Evolutionary conservation across 2,329 filamentous ascomycete genomes (phyloP).

Genomic region (Allantophomopsis cytisporea): DNA sequence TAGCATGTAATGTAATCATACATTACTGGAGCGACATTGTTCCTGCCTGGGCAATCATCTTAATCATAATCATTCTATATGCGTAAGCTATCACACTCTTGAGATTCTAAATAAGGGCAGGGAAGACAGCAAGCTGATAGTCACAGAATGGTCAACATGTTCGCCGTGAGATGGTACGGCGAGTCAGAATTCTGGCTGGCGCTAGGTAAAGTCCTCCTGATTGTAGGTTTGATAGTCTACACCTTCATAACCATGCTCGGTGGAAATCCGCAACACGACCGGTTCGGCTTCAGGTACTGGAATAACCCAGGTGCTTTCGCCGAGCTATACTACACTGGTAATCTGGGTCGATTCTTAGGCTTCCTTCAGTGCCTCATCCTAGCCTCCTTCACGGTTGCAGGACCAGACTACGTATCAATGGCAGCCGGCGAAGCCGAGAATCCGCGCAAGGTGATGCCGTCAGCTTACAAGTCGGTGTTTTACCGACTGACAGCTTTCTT

Average conservation of each 20-base stretch:
- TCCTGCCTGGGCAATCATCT: constrained; percentile 46
- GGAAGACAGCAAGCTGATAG: constrained; percentile 55
- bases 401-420: constrained; percentile 51
- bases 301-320: constrained; percentile 31
- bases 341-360: constrained; percentile 43
- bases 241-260: constrained; percentile 52
- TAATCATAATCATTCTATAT: constrained; percentile 34
- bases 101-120: constrained; percentile 24
- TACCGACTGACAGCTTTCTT: constrained; percentile 61
- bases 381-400: constrained; percentile 54
- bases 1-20: constrained; percentile 49
- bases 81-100: constrained; percentile 8
- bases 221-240: constrained; percentile 34
- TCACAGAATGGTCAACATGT: constrained; percentile 49
- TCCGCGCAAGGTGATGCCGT: constrained; percentile 49
- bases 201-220: constrained; percentile 58
- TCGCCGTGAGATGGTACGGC: constrained; percentile 63
- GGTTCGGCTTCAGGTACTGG: constrained; percentile 41
- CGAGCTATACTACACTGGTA: constrained; percentile 34
- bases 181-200: constrained; percentile 63
- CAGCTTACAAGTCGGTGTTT: constrained; percentile 60
- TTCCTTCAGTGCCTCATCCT: constrained; percentile 45
- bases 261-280: constrained; percentile 41
- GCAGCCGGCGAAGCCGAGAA: constrained; percentile 46
- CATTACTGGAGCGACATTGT: constrained; percentile 48